Conservation (phyloP, 164 flowering plant genomes). For the Aristolochia contorta region DNA sequence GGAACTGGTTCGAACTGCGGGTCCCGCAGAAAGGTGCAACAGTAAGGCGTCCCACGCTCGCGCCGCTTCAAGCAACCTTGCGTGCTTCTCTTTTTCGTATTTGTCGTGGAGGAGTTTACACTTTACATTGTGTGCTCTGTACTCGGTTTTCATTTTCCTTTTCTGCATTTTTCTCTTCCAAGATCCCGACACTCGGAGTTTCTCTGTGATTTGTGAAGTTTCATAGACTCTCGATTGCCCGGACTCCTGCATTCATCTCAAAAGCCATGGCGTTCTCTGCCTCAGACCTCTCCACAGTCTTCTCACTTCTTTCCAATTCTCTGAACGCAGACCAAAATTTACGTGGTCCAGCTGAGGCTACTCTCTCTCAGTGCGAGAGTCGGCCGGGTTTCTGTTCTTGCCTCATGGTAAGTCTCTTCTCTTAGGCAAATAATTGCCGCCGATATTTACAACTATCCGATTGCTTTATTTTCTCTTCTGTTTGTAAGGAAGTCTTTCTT, state of each 20-base stretch:
- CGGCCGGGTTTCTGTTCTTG: constrained; percentile 94
- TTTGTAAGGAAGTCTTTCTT: too few relatives aligned
- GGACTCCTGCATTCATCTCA: not conserved
- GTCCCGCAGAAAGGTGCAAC: too few relatives aligned
- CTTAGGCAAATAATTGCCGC: too few relatives aligned
- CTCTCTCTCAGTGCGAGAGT: constrained; percentile 70
- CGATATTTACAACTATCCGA: not conserved
- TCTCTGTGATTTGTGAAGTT: too few relatives aligned
- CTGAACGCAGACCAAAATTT: constrained; percentile 53
- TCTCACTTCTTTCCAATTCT: constrained; percentile 60
- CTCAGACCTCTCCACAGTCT: constrained; percentile 72
- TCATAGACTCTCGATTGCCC: too few relatives aligned
- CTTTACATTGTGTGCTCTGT: too few relatives aligned
- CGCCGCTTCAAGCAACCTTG: too few relatives aligned
- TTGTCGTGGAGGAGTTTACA: too few relatives aligned
- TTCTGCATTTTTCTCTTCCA: not conserved
- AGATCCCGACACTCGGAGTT: not conserved
- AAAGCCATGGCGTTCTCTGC: constrained; percentile 63
- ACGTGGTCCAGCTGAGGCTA: constrained; percentile 71
- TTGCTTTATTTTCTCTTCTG: not conserved
- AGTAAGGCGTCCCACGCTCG: too few relatives aligned
- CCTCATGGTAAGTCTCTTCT: constrained; percentile 47
- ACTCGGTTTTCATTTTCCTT: not conserved
- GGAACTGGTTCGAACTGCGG: too few relatives aligned
- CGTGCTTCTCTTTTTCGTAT: too few relatives aligned